A percentile compares a stretch with the other conserved stretches of the same genome.
Evolutionary conservation across 2,329 filamentous ascomycete genomes (phyloP).

Genomic region (Bipolaris zeicola): DNA sequence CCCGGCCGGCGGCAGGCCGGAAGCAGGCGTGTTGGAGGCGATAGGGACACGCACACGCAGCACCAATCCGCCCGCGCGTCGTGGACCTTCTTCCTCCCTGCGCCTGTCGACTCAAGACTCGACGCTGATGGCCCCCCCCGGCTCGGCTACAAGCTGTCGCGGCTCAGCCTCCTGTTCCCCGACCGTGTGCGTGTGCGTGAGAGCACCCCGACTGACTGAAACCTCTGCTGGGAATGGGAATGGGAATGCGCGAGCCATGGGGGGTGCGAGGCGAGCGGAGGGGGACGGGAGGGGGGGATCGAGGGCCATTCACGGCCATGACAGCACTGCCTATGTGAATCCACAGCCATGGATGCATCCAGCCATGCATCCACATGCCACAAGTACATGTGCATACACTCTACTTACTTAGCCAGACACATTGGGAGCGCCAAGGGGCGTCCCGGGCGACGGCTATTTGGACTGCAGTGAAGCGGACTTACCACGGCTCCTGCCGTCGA

Average conservation of each 20-base stretch:
- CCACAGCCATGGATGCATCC: not conserved
- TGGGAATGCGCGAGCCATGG: too few relatives aligned
- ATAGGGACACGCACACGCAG: conserved; percentile 1
- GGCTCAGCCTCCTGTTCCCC: conserved; percentile 22
- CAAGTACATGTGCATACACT: not conserved
- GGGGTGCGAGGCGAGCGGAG: too few relatives aligned
- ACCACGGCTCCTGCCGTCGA: not conserved
- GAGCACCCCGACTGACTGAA: conserved; percentile 2
- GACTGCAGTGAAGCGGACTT: not conserved
- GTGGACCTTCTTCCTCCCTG: conserved; percentile 1
- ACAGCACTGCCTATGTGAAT: not conserved
- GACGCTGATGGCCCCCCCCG: conserved; percentile 25
- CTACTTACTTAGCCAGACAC: too few relatives aligned
- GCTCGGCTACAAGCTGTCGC: conserved; percentile 24
- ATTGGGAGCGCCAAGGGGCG: not conserved
- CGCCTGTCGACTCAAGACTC: not conserved
- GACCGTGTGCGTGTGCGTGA: not conserved
- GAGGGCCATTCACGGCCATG: too few relatives aligned
- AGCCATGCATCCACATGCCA: not conserved
- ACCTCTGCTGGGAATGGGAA: not conserved
- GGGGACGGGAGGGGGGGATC: too few relatives aligned
- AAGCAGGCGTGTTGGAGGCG: conserved; percentile 16
- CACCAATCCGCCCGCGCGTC: conserved; percentile 2
- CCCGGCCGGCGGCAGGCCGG: conserved; percentile 3
- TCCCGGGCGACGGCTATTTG: not conserved